Evolutionary conservation across 768 basidiomycete species (phyloP).

Genomic region (Auricularia sp.): DNA sequence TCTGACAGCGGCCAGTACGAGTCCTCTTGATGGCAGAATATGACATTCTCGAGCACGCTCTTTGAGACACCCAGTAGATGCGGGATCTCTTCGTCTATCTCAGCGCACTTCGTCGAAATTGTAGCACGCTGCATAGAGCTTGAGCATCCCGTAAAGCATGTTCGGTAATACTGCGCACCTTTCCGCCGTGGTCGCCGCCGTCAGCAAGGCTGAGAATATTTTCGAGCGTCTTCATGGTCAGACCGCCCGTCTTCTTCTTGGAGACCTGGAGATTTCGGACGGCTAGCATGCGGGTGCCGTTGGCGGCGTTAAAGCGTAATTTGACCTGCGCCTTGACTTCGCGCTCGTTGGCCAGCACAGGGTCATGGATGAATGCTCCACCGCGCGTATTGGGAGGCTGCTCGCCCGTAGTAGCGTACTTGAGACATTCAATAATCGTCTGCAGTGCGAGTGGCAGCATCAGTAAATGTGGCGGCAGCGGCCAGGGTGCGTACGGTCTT

Average conservation of each 20-base stretch:
- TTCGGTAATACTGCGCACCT: constrained; percentile 38
- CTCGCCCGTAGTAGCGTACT: constrained; percentile 97
- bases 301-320: constrained; percentile 82
- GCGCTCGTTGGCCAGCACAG: constrained; percentile 98
- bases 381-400: constrained; percentile 95
- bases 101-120: constrained; percentile 95
- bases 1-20: constrained; percentile 97
- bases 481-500: constrained; percentile 51
- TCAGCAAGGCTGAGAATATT: constrained; percentile 73
- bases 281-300: constrained; percentile 82
- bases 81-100: constrained; percentile 92
- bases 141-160: not conserved
- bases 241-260: constrained; percentile 73
- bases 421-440: constrained; percentile 98
- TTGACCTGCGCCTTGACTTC: constrained; percentile 93
- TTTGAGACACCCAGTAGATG: constrained; percentile 90
- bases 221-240: constrained; percentile 98
- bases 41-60: constrained; percentile 97
- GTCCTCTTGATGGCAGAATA: constrained; percentile 99
- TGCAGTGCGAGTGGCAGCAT: constrained; percentile 9
- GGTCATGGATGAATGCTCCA: constrained; percentile 98
- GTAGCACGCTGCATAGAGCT: constrained; percentile 50
- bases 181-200: constrained; percentile 52
- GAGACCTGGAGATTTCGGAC: constrained; percentile 87
- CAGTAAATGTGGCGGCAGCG: not conserved